Evolutionary conservation across 148 eudicot genomes (phyloP).

Genomic region (Amaranthus palmeri): DNA sequence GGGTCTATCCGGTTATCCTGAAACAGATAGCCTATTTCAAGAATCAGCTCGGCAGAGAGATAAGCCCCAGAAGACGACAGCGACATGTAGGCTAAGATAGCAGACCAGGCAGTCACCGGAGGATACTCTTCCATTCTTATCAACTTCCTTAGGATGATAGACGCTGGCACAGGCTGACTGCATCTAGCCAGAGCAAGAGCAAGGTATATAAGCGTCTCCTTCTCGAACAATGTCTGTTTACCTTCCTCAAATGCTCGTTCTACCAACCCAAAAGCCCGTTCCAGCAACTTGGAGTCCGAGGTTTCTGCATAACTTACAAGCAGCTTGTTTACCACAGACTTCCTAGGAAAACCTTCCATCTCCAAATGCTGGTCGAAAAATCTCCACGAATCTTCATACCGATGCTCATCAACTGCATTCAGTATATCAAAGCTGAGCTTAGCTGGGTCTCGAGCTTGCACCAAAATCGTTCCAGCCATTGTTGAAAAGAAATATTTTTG

Average conservation of each 20-base stretch:
- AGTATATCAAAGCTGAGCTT: conserved; percentile 57
- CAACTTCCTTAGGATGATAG: conserved; percentile 70
- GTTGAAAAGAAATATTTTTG: conserved; percentile 34
- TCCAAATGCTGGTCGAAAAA: conserved; percentile 67
- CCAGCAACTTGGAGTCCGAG: conserved; percentile 50
- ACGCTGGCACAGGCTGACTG: conserved; percentile 53
- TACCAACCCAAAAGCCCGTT: conserved; percentile 62
- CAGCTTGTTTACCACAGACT: conserved; percentile 50
- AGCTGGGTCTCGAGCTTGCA: conserved; percentile 80
- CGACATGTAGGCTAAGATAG: conserved; percentile 68
- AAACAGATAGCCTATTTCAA: conserved; percentile 82
- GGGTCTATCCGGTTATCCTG: conserved; percentile 93
- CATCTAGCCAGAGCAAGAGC: conserved; percentile 61
- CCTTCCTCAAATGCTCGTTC: conserved; percentile 66
- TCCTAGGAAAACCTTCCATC: conserved; percentile 92
- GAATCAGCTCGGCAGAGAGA: conserved; percentile 80
- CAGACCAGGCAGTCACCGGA: conserved; percentile 69
- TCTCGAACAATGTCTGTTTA: conserved; percentile 64
- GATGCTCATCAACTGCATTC: conserved; percentile 54
- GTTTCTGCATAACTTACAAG: conserved; percentile 55
- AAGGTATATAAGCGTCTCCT: conserved; percentile 62
- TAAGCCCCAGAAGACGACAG: conserved; percentile 63
- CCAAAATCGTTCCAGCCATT: conserved; percentile 50
- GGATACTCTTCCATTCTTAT: conserved; percentile 62
- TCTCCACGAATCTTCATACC: conserved; percentile 66